Evolutionary conservation across 1,139 yeast species (phyloP), one percentile per base, ranked within the genome.

Genomic region (Lodderomyces parapsilosis): DNA sequence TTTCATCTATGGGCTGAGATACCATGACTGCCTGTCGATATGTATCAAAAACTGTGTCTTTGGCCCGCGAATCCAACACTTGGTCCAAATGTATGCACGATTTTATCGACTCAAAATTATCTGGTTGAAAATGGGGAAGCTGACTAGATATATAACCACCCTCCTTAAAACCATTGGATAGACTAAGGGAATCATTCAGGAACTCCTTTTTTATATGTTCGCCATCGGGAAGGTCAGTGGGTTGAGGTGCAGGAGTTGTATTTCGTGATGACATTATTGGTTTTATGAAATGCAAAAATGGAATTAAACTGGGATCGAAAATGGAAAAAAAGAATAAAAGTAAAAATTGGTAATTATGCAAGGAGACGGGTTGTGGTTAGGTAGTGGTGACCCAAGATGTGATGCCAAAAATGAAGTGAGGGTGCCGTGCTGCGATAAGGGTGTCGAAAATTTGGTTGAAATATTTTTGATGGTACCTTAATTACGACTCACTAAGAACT

Each of bases 21-120:
- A 82, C 76, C 38, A 73, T 71, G 35, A 80, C 76, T 0, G 83
- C 86, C 44, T 80, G 80, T 38, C 69, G 64, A 55, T 81, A 82
- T n/a, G 85, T 80, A 47, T 70, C 66, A 45, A 80, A 59, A 5
- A 81, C 83, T 5, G 79, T 78, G 3, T 76, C 81, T 45, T 65
- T 68, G 10, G 86, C 83, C 43, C 70, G 69, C 17, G 86, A 74
- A 22, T 70, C 68, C 40, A 83, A 60, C 4, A 81, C 82, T 47
- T 78, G 74, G 17, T 64, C 57, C 18, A 82, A 60, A 57, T 83
- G 89, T 9, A 70, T 61, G 57, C 89, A 83, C 1, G 83, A 71
- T 15, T 63, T 63, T 38, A 76, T 60, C 43, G 57, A 53, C 20
- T 64, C 54, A 44, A 52, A 66, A 45, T 58, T 60, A 45, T 63